Conservation (phyloP, 495 filamentous ascomycete genomes). For the Pseudomonodictys pantanalensis region DNA sequence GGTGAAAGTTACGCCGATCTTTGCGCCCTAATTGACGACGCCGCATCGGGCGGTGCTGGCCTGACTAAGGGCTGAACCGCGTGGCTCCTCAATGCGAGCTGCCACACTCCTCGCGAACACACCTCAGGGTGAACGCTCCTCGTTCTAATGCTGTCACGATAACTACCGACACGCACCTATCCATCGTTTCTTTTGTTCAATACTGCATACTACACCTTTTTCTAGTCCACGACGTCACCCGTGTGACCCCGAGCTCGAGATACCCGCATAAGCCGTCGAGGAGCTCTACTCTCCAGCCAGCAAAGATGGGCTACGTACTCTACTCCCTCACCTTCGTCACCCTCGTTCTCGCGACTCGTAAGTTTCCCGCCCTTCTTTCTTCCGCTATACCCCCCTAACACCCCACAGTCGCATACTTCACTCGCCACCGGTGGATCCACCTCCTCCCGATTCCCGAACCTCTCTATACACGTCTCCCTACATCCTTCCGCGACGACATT, state of each 20-base stretch:
- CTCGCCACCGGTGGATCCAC: conserved; percentile 71
- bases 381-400: conserved; percentile 7
- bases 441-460: conserved; percentile 35
- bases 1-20: background rate
- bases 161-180: too few species aligned
- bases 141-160: too few species aligned
- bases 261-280: conserved; percentile 7
- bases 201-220: too few species aligned
- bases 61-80: background rate
- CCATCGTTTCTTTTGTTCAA: too few species aligned
- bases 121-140: too few species aligned
- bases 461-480: conserved; percentile 70
- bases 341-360: conserved; percentile 48
- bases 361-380: conserved; percentile 7
- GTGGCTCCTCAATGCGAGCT: too few species aligned
- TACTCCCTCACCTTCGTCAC: conserved; percentile 59
- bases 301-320: conserved; percentile 69
- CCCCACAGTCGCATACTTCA: conserved; percentile 68
- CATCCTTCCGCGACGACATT: conserved; percentile 72
- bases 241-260: conserved; percentile 1
- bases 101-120: too few species aligned
- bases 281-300: background rate
- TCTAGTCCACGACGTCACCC: background rate
- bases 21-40: background rate
- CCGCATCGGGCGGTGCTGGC: background rate